Conservation (phyloP, 176 grass and related monocot species). For the Saccharum spontaneum region DNA sequence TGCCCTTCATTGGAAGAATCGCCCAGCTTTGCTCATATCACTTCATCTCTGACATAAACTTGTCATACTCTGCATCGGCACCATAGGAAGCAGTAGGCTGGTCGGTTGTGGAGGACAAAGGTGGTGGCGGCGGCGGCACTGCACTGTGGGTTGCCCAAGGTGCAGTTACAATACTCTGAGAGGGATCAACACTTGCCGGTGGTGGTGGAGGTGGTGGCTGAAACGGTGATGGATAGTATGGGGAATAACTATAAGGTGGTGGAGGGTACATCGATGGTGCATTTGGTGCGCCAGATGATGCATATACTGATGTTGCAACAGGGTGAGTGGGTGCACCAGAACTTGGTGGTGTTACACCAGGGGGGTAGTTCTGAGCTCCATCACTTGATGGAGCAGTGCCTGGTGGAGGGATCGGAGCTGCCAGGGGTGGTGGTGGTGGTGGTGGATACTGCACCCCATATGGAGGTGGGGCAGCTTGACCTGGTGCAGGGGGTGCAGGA, state of each 20-base stretch:
- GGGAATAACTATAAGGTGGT: conserved; percentile 65
- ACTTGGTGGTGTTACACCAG: conserved; percentile 63
- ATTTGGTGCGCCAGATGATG: conserved; percentile 51
- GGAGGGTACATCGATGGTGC: conserved; percentile 45
- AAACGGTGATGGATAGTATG: conserved; percentile 73
- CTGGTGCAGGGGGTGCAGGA: conserved; percentile 49
- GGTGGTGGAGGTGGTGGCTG: conserved; percentile 57
- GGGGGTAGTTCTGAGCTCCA: conserved; percentile 56
- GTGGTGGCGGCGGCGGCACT: conserved; percentile 40
- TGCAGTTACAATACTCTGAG: conserved; percentile 70
- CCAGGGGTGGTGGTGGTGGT: conserved; percentile 46
- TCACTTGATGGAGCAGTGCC: conserved; percentile 57
- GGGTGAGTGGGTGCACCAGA: conserved; percentile 47
- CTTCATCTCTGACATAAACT: conserved; percentile 98
- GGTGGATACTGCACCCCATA: conserved; percentile 64
- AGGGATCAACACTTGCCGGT: conserved; percentile 56
- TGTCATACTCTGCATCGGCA: conserved; percentile 81
- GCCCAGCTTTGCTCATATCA: conserved; percentile 42
- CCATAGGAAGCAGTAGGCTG: conserved; percentile 45
- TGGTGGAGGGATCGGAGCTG: conserved; percentile 63
- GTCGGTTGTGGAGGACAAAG: conserved; percentile 37
- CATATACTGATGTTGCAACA: conserved; percentile 54
- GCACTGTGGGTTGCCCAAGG: conserved; percentile 72
- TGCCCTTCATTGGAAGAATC: conserved; percentile 31
- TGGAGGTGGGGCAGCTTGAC: conserved; percentile 50